Base-by-base conservation (phyloP, 2,329 filamentous ascomycete genomes). In the Furcasterigmium sp. region DNA sequence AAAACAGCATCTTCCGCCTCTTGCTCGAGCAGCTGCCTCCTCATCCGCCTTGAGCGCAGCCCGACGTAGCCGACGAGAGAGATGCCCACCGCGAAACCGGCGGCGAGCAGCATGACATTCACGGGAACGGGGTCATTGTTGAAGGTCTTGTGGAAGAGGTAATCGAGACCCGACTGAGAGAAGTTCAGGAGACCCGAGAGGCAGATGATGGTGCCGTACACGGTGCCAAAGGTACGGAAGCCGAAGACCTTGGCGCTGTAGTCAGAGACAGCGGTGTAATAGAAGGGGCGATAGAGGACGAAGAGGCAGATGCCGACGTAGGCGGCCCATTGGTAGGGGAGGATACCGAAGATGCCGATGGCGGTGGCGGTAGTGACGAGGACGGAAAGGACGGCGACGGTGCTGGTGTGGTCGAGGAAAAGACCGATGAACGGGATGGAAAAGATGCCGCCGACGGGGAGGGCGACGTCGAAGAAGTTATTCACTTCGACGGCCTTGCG, bases 231-330 rank as follows among this genome's bases (percentile, higher is more conserved):
- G 0, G 89, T 95, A 47, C 82, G 76, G 66, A 95, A 95, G 14
- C 90, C 90, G 60, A 95, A 95, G 28, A 95, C 89, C 65, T 95
- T 95, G 47, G 88, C 89, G 17, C 81, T 79, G 62, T 94, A 95
- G 66, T 95, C 90, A 46, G 85, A 91, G 45, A 95, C 87, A 8
- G 88, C 82, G 1, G 89, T 94, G 67, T 95, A 95, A 65, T 95
- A 96, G 23, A 95, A 82, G 0, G 91, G 90, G 0, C 90, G 80
- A 56, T 93, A 91, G 18, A 95, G 63, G 10, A 93, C 87, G 57
- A 95, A 95, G 9, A 95, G 75, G 37, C 73, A 67, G 42, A 95
- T 72, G 52, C 91, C 91, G 13, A 74, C 71, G 53, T 95, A 94
- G 0, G 84, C 87, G 2, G 83, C 81, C 76, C 82, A 84, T 26